Evolutionary conservation across 176 grass and related monocot species (phyloP).

Genomic region (Elaeis guineensis): DNA sequence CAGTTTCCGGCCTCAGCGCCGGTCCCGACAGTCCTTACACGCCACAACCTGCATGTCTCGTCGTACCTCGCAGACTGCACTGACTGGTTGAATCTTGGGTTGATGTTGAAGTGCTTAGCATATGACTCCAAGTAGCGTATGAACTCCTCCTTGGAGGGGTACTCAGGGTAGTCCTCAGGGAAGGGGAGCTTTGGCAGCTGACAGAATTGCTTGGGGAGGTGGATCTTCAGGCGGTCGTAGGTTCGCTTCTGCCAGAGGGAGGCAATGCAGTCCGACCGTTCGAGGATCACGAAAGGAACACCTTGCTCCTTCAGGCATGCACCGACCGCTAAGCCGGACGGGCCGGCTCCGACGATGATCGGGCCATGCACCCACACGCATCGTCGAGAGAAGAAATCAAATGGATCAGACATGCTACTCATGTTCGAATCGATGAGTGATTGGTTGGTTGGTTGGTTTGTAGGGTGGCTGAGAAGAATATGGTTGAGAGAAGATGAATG

Average conservation of each 20-base stretch:
- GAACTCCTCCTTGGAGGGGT: conserved; percentile 66
- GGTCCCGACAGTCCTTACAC: conserved; percentile 20
- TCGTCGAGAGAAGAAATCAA: conserved; percentile 33
- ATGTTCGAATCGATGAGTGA: conserved; percentile 6
- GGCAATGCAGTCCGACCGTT: conserved; percentile 67
- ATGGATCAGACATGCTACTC: conserved; percentile 29
- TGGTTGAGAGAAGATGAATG: too few relatives aligned
- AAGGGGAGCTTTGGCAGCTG: conserved; percentile 59
- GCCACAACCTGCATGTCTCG: conserved; percentile 64
- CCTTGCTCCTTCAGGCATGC: conserved; percentile 57
- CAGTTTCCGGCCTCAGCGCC: background rate
- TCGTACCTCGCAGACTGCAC: conserved; percentile 53
- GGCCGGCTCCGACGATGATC: conserved; percentile 70
- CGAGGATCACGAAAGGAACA: conserved; percentile 55
- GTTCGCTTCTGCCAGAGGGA: conserved; percentile 73
- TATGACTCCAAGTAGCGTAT: conserved; percentile 59
- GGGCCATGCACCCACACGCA: conserved; percentile 65
- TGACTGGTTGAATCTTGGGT: conserved; percentile 39
- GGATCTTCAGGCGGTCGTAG: conserved; percentile 74
- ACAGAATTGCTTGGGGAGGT: conserved; percentile 88
- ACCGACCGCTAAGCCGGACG: conserved; percentile 57
- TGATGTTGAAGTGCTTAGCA: conserved; percentile 47
- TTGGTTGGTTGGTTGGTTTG: background rate
- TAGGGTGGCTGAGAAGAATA: too few relatives aligned
- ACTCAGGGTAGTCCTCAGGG: conserved; percentile 61